Percentiles rank a stretch among this genome's conserved stretches.
Evolutionary conservation across 164 flowering plant genomes (phyloP).

Genomic region (Santalum album): DNA sequence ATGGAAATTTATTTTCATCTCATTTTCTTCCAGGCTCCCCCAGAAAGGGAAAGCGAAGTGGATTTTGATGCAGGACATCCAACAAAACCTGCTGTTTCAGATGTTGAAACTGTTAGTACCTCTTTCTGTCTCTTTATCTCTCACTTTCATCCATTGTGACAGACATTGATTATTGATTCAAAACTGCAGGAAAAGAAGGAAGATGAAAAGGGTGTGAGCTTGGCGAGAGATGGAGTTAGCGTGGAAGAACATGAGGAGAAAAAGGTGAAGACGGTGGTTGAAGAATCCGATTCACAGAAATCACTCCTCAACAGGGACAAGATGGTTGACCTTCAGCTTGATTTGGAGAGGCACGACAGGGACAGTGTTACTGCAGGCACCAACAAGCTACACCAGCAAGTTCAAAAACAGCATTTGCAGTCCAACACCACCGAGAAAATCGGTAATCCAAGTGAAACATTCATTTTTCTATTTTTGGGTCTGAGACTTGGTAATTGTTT

Average conservation of each 20-base stretch:
- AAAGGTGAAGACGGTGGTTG: constrained; percentile 17
- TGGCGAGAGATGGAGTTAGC: constrained; percentile 18
- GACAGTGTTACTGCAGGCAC: constrained; percentile 15
- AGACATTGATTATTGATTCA: constrained; percentile 3
- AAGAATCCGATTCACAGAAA: constrained; percentile 32
- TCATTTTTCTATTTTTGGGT: not conserved
- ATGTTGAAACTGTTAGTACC: constrained; percentile 41
- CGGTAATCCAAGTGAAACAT: constrained; percentile 28
- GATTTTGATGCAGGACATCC: constrained; percentile 31
- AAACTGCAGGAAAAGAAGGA: constrained; percentile 20
- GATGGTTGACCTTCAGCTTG: constrained; percentile 44
- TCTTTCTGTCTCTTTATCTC: constrained; percentile 1
- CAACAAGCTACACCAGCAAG: constrained; percentile 18
- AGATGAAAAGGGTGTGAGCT: constrained; percentile 21
- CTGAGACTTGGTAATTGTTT: too few species aligned
- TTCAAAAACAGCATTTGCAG: constrained; percentile 19
- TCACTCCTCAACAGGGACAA: constrained; percentile 24
- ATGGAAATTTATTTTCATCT: not conserved
- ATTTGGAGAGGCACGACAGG: constrained; percentile 48
- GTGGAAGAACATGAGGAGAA: constrained; percentile 22
- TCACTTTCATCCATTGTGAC: not conserved
- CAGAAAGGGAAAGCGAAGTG: constrained; percentile 46
- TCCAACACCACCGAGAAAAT: constrained; percentile 37
- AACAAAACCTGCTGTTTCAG: constrained; percentile 26
- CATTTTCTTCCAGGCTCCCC: constrained; percentile 44